Conservation (phyloP, 352 stramenopile genomes). For the Globisporangium nunn region DNA sequence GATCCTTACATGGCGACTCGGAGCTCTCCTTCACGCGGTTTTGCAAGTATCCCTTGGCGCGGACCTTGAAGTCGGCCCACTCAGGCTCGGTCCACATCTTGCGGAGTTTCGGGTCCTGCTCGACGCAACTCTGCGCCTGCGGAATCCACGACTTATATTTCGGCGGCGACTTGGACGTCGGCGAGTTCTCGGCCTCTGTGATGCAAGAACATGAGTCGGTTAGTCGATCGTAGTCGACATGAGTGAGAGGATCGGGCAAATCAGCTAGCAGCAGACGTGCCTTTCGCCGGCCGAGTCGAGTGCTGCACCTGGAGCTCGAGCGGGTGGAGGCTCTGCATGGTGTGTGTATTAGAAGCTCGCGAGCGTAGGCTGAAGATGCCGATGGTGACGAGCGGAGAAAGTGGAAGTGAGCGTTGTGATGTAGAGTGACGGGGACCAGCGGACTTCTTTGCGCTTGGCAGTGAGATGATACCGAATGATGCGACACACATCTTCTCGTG, state of each 20-base stretch:
- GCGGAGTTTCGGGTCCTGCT: conserved; percentile 36
- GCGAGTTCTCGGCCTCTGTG: conserved; percentile 10
- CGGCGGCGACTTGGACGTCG: conserved; percentile 20
- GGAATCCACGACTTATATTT: conserved; percentile 39
- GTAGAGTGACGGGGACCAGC: too few species aligned
- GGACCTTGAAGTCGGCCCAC: conserved; percentile 54
- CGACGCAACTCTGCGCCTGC: conserved; percentile 29
- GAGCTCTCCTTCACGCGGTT: conserved; percentile 55
- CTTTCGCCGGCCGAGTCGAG: conserved; percentile 5
- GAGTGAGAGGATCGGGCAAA: neutral
- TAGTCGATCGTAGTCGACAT: too few species aligned
- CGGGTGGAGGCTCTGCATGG: conserved; percentile 10
- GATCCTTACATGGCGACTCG: conserved; percentile 45
- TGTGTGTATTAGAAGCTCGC: neutral
- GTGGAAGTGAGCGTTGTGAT: neutral
- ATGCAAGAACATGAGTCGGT: neutral
- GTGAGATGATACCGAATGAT: too few species aligned
- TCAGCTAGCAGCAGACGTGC: neutral
- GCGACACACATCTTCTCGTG: too few species aligned
- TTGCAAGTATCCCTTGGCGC: conserved; percentile 64
- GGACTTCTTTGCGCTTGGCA: too few species aligned
- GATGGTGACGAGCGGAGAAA: neutral
- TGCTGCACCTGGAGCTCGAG: conserved; percentile 12
- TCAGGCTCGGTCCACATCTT: conserved; percentile 75
- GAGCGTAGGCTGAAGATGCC: neutral